Percentiles rank a stretch among this genome's conserved stretches.
Evolutionary conservation across 179 eudicot genomes (phyloP).

Genomic region (Carnegiea gigantea): DNA sequence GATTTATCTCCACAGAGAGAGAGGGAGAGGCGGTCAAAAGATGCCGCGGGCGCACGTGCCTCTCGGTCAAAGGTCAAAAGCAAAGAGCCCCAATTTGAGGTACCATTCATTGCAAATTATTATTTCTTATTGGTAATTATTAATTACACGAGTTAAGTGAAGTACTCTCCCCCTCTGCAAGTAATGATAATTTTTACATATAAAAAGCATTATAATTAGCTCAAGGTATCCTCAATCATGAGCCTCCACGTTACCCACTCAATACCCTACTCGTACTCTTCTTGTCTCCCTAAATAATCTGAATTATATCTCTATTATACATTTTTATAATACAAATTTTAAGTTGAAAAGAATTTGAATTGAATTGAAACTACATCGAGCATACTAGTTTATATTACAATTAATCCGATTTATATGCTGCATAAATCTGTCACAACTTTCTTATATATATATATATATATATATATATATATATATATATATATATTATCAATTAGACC

Average conservation of each 20-base stretch:
- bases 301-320: neutral
- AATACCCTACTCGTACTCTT: neutral
- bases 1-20: neutral
- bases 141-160: constrained; percentile 1
- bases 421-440: no score
- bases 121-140: neutral
- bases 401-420: no score
- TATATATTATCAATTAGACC: no score
- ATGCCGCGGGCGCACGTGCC: constrained; percentile 14
- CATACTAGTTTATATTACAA: neutral
- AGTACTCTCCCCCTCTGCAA: neutral
- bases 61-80: constrained; percentile 7
- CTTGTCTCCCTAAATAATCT: neutral
- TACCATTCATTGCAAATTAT: neutral
- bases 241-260: constrained; percentile 1
- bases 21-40: constrained; percentile 7
- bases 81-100: constrained; percentile 5
- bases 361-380: neutral
- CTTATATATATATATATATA: no score
- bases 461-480: no score
- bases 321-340: no score
- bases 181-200: neutral
- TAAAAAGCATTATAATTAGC: neutral
- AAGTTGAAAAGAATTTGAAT: neutral
- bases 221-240: neutral